Base-by-base conservation (phyloP, 2,329 filamentous ascomycete genomes). In the Escovopsis sp. region DNA sequence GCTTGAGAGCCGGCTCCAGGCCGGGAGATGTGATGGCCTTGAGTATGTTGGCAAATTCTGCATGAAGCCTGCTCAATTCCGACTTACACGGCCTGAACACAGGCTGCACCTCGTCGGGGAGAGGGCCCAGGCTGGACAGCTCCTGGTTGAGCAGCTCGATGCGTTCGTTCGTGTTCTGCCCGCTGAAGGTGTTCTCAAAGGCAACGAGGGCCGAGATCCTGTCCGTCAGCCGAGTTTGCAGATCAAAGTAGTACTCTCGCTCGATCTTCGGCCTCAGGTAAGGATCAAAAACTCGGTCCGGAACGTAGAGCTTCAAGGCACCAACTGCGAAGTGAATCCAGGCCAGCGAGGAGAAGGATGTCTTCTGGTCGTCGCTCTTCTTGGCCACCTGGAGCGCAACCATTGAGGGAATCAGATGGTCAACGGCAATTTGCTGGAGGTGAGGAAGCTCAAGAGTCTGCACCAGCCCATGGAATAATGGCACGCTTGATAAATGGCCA, bases 231-330 rank as follows among this genome's bases (percentile, higher is more conserved):
- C 66, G 60, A 3, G 52, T 43, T 32, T 71, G 68, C 27, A 80
- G 64, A 38, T 75, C 62, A 30, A 63, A 52, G 36, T 68, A 64
- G 35, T 68, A 71, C 30, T 67, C 61, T 15, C 73, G 70, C 45
- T 85, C 77, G 14, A 94, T 69, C 35, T 70, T 63, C 5, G 72
- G 70, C 35, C 70, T 64, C 39, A 77, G 62, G 39, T 77, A 71
- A 1, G 90, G 90, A 53, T 98, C 90, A 48, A 88, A 90, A 4
- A 81, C 70, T 44, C 79, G 77, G 53, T 93, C 79, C 0, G 92
- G 87, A 3, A 96, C 76, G 49, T 88, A 94, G 3, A 94, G 65
- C 41, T 72, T 71, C 33, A 96, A 64, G 27, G 79, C 72, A 13
- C 78, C 77, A 15, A 87, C 57, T 2, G 83, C 79, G 40, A 94